A percentile compares a stretch with the other conserved stretches of the same genome.
Evolutionary conservation across 768 basidiomycete genomes (phyloP).

Genomic region (Tylopilus sp.): DNA sequence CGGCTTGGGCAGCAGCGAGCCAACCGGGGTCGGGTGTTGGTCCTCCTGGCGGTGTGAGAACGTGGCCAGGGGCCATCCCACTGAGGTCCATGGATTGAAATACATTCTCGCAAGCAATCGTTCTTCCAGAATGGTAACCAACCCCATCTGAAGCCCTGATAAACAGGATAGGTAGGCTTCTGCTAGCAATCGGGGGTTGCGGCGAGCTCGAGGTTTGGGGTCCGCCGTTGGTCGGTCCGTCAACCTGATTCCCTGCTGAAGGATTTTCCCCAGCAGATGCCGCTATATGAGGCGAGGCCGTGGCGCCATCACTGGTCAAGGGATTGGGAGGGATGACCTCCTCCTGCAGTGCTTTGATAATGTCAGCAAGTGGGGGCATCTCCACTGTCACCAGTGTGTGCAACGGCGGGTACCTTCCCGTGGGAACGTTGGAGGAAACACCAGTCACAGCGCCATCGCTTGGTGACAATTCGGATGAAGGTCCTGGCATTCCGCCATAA

Average conservation of each 20-base stretch:
- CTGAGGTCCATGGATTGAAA: slow-evolving; percentile 68
- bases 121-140: slow-evolving; percentile 84
- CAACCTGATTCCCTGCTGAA: slow-evolving; percentile 27
- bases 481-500: slow-evolving; percentile 46
- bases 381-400: slow-evolving; percentile 86
- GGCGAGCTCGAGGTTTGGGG: slow-evolving; percentile 27
- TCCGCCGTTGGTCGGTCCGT: slow-evolving; percentile 23
- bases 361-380: slow-evolving; percentile 72
- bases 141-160: slow-evolving; percentile 82
- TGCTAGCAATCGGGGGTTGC: slow-evolving; percentile 56
- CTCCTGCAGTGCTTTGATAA: slow-evolving; percentile 76
- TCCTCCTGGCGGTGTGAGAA: slow-evolving; percentile 43
- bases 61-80: slow-evolving; percentile 42
- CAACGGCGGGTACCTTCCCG: slow-evolving; percentile 54
- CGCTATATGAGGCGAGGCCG: slow-evolving; percentile 36
- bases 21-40: slow-evolving; percentile 57
- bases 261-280: slow-evolving; percentile 22
- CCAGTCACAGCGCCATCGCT: slow-evolving; percentile 21
- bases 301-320: slow-evolving; percentile 34
- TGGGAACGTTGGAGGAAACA: slow-evolving; percentile 21
- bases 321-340: slow-evolving; percentile 49
- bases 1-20: slow-evolving; percentile 72
- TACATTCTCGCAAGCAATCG: slow-evolving; percentile 78
- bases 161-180: slow-evolving; percentile 75
- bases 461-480: slow-evolving; percentile 31